Base-by-base conservation (phyloP, 1,139 yeast genomes). In the Yamadazyma friedrichii region DNA sequence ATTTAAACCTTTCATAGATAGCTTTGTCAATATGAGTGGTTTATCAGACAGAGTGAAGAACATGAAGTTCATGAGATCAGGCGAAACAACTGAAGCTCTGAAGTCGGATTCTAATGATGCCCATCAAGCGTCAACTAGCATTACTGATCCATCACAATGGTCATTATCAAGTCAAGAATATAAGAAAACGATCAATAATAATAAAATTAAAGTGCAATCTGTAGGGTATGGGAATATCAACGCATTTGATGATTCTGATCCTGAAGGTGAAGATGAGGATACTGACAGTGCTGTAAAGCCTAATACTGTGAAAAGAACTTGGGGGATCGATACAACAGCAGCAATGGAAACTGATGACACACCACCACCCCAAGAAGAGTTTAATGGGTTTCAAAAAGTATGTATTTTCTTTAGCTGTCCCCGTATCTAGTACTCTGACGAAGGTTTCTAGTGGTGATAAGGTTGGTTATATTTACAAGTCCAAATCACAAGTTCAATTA, bases 31-130 rank as follows among this genome's bases (percentile, higher is more conserved):
- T 33, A 74, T 73, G 67, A 63, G 76, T 49, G 63, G 67, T 29
- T 68, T 82, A 51, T 82, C 88, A n/a, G 73, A 75, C 50, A 70
- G 84, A 52, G 82, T 84, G 52, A 65, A 80, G 76, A 82, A 80
- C 72, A 84, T 84, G 91, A 84, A 84, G 73, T 72, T 72, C 75
- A 72, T 72, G 78, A 67, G 63, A 51, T 46, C 28, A 35, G 42
- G 40, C 10, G 49, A 45, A 5, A 26, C 28, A 20, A 6, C 24
- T 8, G 24, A 20, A 20, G 8, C 24, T 6, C 8, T 8, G 8
- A 20, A 20, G 8, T 5, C 8, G 4, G 28, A 26, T 9, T 4
- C 15, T 27, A 27, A 27, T 12, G 30, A 13, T n/a, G 13, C 15
- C n/a, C 11, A 26, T 6, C 28, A 6, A 26, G 28, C 4, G n/a